Conservation (phyloP, 2,329 filamentous ascomycete genomes). For the Calonectria crousiana region DNA sequence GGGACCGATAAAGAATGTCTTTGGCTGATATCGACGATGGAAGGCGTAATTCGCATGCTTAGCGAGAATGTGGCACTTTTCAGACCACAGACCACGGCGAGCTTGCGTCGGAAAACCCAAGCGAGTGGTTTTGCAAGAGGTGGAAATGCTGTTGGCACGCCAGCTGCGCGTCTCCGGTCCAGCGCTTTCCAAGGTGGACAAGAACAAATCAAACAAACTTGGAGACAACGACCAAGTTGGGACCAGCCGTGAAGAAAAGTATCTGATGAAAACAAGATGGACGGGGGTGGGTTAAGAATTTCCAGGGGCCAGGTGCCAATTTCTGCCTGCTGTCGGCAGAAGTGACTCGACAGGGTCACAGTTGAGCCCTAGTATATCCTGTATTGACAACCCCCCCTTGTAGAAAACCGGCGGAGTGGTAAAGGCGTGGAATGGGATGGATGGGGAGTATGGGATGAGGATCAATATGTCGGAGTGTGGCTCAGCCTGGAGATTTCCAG, state of each 20-base stretch:
- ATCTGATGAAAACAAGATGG: conserved; percentile 16
- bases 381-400: conserved; percentile 27
- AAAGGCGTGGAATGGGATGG: conserved; percentile 26
- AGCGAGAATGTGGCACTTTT: conserved; percentile 19
- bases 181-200: conserved; percentile 21
- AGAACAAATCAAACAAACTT: conserved; percentile 27
- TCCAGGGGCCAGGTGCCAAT: conserved; percentile 30
- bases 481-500: conserved; percentile 18
- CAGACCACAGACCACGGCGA: conserved; percentile 21
- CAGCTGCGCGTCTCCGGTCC: conserved; percentile 16
- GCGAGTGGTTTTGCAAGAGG: conserved; percentile 13
- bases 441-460: conserved; percentile 13
- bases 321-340: conserved; percentile 29
- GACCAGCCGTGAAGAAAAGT: conserved; percentile 13
- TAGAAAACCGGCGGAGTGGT: conserved; percentile 33
- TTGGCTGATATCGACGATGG: conserved; percentile 4
- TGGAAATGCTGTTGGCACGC: conserved; percentile 19
- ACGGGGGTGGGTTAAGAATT: conserved; percentile 25
- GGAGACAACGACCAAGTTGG: conserved; percentile 8
- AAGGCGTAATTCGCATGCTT: conserved; percentile 39
- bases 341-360: conserved; percentile 30
- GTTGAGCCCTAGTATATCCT: conserved; percentile 27
- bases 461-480: conserved; percentile 21
- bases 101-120: conserved; percentile 14
- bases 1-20: conserved; percentile 23